Conservation (phyloP, 2,329 filamentous ascomycete genomes). For the Phialocephala subalpina region DNA sequence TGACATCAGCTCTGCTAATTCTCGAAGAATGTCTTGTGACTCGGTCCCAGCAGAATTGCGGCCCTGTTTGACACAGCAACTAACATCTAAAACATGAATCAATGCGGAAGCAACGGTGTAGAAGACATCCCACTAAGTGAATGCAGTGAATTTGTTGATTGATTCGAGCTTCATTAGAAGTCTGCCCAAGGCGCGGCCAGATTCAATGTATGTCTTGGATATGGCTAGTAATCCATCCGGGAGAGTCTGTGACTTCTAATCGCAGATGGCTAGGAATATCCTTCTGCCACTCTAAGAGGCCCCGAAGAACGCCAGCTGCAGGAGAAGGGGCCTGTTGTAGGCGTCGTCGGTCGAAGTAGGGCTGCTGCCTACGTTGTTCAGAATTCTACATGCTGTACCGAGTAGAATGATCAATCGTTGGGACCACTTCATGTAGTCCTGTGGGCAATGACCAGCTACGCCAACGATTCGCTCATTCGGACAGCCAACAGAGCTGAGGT, state of each 20-base stretch:
- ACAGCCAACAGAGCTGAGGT: constrained; percentile 44
- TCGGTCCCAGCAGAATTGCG: constrained; percentile 37
- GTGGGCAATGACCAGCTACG: constrained; percentile 35
- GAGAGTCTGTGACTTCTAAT: constrained; percentile 41
- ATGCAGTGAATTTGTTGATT: constrained; percentile 48
- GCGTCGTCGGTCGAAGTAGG: constrained; percentile 41
- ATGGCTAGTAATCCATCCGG: constrained; percentile 43
- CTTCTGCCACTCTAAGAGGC: constrained; percentile 49
- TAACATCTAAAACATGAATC: constrained; percentile 48
- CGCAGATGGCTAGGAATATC: constrained; percentile 48
- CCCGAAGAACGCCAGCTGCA: constrained; percentile 47
- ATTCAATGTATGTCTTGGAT: constrained; percentile 48
- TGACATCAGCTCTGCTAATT: constrained; percentile 46
- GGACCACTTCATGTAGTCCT: constrained; percentile 49
- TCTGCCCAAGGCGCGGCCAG: constrained; percentile 45
- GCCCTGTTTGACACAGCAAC: constrained; percentile 41
- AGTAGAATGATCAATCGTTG: constrained; percentile 47
- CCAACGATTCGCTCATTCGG: constrained; percentile 48
- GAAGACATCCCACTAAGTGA: constrained; percentile 52
- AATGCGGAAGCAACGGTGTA: constrained; percentile 48
- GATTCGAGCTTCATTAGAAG: constrained; percentile 48
- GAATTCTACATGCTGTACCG: constrained; percentile 48
- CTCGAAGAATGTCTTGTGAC: constrained; percentile 44
- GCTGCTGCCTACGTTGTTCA: constrained; percentile 39
- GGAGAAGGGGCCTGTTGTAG: constrained; percentile 49